These are phyloP conservation scores for Verticillium longisporum DNA, from an alignment of 2,329 filamentous ascomycete genomes.

Conservation along the genomic window DNA sequence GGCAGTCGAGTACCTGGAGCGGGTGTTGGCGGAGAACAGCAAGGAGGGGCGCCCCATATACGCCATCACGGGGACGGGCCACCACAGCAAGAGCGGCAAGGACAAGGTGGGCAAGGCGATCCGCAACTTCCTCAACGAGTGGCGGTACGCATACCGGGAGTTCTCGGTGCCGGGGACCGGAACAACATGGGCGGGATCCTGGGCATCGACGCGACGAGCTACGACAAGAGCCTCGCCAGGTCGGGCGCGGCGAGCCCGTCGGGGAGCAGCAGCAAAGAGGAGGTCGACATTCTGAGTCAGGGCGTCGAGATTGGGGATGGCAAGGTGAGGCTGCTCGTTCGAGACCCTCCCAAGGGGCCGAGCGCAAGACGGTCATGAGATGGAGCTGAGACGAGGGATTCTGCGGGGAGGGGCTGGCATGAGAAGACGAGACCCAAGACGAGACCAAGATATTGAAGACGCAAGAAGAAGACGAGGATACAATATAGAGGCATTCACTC, in stretches of 20 bases:
- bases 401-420: neutral
- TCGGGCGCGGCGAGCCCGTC: conserved; percentile 34
- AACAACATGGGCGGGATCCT: conserved; percentile 72
- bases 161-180: conserved; percentile 95
- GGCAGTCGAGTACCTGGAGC: conserved; percentile 88
- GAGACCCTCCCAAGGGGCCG: conserved; percentile 53
- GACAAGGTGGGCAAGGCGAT: conserved; percentile 97
- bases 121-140: conserved; percentile 85
- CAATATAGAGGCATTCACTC: conserved; percentile 1
- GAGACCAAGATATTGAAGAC: neutral
- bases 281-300: conserved; percentile 54
- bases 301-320: conserved; percentile 63
- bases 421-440: neutral
- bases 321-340: conserved; percentile 58
- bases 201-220: conserved; percentile 61
- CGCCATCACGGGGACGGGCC: conserved; percentile 92
- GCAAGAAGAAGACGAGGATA: too few species aligned
- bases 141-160: conserved; percentile 91
- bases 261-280: conserved; percentile 27
- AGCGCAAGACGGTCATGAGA: conserved; percentile 34
- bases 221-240: conserved; percentile 52
- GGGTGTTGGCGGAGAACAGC: conserved; percentile 76
- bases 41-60: conserved; percentile 73
- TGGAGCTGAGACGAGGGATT: neutral
- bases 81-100: conserved; percentile 97